Base-by-base conservation (phyloP, 2,329 filamentous ascomycete genomes). In the Penicillium polonicum region DNA sequence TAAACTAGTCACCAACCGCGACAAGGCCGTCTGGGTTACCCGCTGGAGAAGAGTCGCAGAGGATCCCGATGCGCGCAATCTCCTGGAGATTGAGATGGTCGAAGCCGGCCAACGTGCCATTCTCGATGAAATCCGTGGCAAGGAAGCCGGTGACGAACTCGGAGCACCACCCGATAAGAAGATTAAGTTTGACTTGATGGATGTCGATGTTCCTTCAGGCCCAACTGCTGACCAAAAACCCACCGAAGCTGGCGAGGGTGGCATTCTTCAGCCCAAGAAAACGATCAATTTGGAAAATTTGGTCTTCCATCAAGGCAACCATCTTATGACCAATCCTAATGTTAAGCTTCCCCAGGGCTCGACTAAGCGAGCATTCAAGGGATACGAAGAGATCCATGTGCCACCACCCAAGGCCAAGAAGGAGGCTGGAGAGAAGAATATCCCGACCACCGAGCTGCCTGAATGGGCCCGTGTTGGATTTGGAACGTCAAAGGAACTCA, bases 301-400 rank as follows among this genome's bases (percentile, higher is more conserved):
- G 35, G 85, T 97, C 39, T 99, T 99, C 72, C 94, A 97, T 67
- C 93, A 97, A 76, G 94, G 94, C 52, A 99, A 97, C 69, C 94
- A 99, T 79, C 83, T 99, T 43, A 99, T 97, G 93, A 97, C 94
- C n/a, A 99, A 99, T 68, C 90, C 92, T 7, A 97, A 92, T 71
- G 94, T 99, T 46, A 89, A 90, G 62, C 82, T 99, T 21, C 94
- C 94, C 0, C 91, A 96, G 72, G 94, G 94, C 12, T 96, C 94
- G 2, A 97, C 91, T 0, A 97, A 97, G 75, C 86, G 92, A 48
- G 91, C 90, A 0, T 97, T 97, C 79, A 99, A 99, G 76, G 94
- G 94, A 35, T 99, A 97, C 66, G 94, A 99, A 75, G 94, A 99
- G 72, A 97, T 97, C 58, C 94, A 99, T 72, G 92, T 99, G 4